A percentile compares a stretch with the other conserved stretches of the same genome.
These are phyloP conservation scores for Suillus plorans DNA, from an alignment of 768 basidiomycete genomes.

Conservation along the genomic window DNA sequence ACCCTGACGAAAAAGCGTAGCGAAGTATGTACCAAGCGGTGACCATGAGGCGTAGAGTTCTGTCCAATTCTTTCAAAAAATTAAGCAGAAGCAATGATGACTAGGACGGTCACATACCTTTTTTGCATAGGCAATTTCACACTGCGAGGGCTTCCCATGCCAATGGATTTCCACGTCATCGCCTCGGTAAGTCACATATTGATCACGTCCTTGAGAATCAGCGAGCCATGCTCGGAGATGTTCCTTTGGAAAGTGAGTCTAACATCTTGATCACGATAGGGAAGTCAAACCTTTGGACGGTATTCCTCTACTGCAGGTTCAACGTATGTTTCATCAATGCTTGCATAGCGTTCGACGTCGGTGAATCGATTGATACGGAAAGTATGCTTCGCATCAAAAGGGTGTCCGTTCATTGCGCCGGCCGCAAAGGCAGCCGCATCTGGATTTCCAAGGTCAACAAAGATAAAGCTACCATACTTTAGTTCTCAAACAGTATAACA, in stretches of 20 bases:
- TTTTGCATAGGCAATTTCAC: constrained; percentile 74
- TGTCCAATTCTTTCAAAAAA: constrained; percentile 76
- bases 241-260: constrained; percentile 53
- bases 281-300: constrained; percentile 56
- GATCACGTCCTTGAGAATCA: constrained; percentile 90
- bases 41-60: constrained; percentile 98
- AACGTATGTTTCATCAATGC: constrained; percentile 73
- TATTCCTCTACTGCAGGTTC: constrained; percentile 78
- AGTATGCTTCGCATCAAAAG: constrained; percentile 85
- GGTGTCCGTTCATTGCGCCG: constrained; percentile 67
- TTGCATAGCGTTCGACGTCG: constrained; percentile 82
- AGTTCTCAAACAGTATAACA: background rate
- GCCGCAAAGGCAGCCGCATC: constrained; percentile 74
- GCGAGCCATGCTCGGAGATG: constrained; percentile 95
- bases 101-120: constrained; percentile 48
- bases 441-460: constrained; percentile 71
- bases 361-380: constrained; percentile 86
- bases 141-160: constrained; percentile 89
- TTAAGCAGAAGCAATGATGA: constrained; percentile 11
- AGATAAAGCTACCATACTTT: constrained; percentile 60
- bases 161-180: constrained; percentile 89
- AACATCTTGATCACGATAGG: background rate
- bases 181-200: constrained; percentile 91
- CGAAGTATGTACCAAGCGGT: constrained; percentile 90
- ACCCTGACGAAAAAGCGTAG: constrained; percentile 92